phyloP scores from a whole-genome alignment of 1,284 basidiomycete species.

The Malassezia caprae region DNA sequence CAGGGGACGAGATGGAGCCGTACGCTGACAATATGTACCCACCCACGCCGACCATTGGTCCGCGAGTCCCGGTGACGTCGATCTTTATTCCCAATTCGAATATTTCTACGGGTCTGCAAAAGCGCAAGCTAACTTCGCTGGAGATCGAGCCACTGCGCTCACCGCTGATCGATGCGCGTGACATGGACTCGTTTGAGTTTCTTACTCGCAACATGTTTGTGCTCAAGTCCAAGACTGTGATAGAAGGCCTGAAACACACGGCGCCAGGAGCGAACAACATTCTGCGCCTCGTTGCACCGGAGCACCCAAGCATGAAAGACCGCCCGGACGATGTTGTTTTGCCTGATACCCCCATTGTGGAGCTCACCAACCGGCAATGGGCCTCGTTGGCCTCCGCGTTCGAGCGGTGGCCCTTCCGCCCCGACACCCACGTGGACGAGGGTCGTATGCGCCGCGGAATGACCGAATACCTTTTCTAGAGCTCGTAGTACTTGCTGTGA shows the following conservation, averaged over 20 bases:
- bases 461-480: slow-evolving; percentile 2
- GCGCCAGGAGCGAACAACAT: slow-evolving; percentile 39
- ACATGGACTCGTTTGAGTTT: slow-evolving; percentile 39
- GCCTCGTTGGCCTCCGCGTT: slow-evolving; percentile 35
- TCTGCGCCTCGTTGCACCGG: slow-evolving; percentile 26
- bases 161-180: slow-evolving; percentile 21
- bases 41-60: slow-evolving; percentile 25
- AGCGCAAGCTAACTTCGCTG: slow-evolving; percentile 29
- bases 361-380: slow-evolving; percentile 38
- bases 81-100: slow-evolving; percentile 32
- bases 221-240: slow-evolving; percentile 23
- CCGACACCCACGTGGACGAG: slow-evolving; percentile 29
- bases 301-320: slow-evolving; percentile 19
- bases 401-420: slow-evolving; percentile 45
- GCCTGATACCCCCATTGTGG: slow-evolving; percentile 25
- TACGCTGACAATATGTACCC: slow-evolving; percentile 33
- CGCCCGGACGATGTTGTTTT: slow-evolving; percentile 21
- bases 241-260: slow-evolving; percentile 31
- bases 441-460: slow-evolving; percentile 22
- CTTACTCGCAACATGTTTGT: slow-evolving; percentile 42
- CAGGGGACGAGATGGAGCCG: slow-evolving; percentile 23
- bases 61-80: slow-evolving; percentile 22
- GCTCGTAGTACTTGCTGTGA: slow-evolving; percentile 19
- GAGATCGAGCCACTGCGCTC: slow-evolving; percentile 29
- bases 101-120: slow-evolving; percentile 22